Base-by-base conservation (phyloP, 2,329 filamentous ascomycete species). In the Diaporthe vexans region DNA sequence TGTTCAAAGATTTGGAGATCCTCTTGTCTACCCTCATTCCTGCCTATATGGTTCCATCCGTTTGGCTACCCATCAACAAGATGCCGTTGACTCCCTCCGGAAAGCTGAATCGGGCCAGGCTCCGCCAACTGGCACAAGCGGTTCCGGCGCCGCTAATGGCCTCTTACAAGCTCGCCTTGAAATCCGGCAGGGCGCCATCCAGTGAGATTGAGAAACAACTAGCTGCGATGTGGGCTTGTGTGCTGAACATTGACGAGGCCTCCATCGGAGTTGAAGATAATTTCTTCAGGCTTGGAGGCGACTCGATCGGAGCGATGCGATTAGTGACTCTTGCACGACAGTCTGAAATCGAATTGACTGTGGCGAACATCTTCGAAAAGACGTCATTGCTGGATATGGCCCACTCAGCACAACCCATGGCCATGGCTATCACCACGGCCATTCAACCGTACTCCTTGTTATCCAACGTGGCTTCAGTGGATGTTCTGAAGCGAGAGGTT, bases 231-330 rank as follows among this genome's bases (percentile, higher is more conserved):
- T 76, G 75, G 75, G 68, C 58, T n/a, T 21, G 4, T 3, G 57
- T 72, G 3, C 73, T 77, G 9, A 35, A 71, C n/a, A 73, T 54
- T 15, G 63, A 73, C n/a, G 73, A 67, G 52, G 63, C 37, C 29
- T 21, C 67, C 73, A 76, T 86, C 15, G 81, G 81, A 19, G 79
- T 81, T 2, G 79, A 82, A 10, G 85, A 85, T 77, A 85, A 83
- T 79, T 89, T 88, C 81, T 86, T 88, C 77, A 81, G 81, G 1
- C 81, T 88, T 0, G 87, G 86, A 0, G 87, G 88, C 9, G 87
- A 89, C 79, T 89, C 87, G 0, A 81, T 89, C 2, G 81, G 84
- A n/a, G 87, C 87, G 2, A 89, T 89, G 87, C 85, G 82, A 71
- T 81, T 89, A 4, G 85, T 88, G 1, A 83, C 86, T 1, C 81